Percentiles rank a stretch among this genome's conserved stretches.
Evolutionary conservation across 257 asterid genomes (phyloP).

Genomic region (Solanum clarkiae): DNA sequence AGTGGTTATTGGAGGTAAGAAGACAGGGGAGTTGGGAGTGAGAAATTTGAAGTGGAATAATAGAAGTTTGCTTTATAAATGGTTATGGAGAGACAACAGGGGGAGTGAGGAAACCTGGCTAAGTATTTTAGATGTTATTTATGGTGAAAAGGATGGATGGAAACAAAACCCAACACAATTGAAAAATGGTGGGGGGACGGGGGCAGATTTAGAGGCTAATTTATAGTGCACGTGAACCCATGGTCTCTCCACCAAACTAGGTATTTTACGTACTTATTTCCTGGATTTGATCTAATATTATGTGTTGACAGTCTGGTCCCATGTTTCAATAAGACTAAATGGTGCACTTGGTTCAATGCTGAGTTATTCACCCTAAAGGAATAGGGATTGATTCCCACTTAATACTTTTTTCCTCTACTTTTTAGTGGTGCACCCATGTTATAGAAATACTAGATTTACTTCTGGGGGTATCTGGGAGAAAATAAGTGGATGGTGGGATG

Average conservation of each 20-base stretch:
- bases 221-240: not conserved
- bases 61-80: not conserved
- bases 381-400: not conserved
- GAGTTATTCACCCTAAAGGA: not conserved
- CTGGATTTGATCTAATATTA: not conserved
- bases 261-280: not conserved
- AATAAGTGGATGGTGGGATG: not conserved
- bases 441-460: not conserved
- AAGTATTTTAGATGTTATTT: not conserved
- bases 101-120: not conserved
- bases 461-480: not conserved
- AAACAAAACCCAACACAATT: not conserved
- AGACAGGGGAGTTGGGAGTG: not conserved
- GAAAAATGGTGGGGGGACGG: not conserved
- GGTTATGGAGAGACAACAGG: not conserved
- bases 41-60: not conserved
- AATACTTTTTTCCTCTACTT: not conserved
- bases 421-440: not conserved
- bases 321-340: not conserved
- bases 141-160: not conserved
- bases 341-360: not conserved
- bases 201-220: not conserved
- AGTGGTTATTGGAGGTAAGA: not conserved
- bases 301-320: not conserved
- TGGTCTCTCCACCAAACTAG: not conserved